Evolutionary conservation across 345 rosid genomes (phyloP).

Genomic region (Syzygium jambos): DNA sequence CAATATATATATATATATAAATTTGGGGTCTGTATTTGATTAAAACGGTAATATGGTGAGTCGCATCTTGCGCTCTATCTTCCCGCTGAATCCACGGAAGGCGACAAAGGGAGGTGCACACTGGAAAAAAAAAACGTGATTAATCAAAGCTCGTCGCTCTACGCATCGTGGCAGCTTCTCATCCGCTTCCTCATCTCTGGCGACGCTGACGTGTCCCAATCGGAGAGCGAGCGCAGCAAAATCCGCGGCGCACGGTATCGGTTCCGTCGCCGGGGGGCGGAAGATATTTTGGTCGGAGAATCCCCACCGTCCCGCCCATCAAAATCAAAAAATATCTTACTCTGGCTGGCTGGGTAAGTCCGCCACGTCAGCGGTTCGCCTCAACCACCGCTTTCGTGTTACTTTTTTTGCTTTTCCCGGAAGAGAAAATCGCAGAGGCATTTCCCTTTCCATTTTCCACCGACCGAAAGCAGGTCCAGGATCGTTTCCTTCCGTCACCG

Average conservation of each 20-base stretch:
- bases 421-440: background rate
- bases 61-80: background rate
- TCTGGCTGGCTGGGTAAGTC: slow-evolving; percentile 14
- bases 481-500: background rate
- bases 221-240: background rate
- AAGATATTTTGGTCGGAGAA: background rate
- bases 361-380: slow-evolving; percentile 63
- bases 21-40: background rate
- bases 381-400: background rate
- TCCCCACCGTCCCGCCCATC: background rate
- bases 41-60: background rate
- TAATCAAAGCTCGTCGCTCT: no score
- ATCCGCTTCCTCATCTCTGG: background rate
- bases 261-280: background rate
- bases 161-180: background rate
- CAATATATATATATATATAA: background rate
- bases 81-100: background rate
- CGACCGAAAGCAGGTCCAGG: background rate
- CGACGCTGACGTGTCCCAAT: background rate
- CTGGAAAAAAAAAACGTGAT: no score
- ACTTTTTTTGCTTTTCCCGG: background rate
- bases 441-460: background rate
- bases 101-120: background rate
- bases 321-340: slow-evolving; percentile 59
- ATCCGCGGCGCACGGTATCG: background rate